Percentiles rank a stretch among this genome's conserved stretches.
phyloP scores from a whole-genome alignment of 2,329 filamentous ascomycete genomes.

The Bipolaris bicolor region DNA sequence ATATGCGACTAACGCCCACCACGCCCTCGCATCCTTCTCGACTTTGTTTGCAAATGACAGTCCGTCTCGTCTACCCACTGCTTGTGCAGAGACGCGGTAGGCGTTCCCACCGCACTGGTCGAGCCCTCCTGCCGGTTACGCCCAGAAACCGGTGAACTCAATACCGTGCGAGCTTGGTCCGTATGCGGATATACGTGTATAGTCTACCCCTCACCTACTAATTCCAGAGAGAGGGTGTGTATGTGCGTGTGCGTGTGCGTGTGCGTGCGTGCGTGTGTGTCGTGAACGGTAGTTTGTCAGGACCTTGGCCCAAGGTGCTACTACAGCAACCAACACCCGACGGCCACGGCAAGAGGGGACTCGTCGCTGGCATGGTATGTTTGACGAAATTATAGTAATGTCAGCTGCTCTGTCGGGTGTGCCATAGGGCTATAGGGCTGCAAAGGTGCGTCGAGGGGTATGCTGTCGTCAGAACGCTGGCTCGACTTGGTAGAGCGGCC shows the following conservation, averaged over 20 bases:
- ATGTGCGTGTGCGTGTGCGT: conserved; percentile 1
- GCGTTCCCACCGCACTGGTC: conserved; percentile 22
- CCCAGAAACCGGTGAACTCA: conserved; percentile 20
- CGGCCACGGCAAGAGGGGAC: conserved; percentile 20
- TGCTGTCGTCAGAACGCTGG: conserved; percentile 29
- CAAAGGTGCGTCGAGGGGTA: conserved; percentile 7
- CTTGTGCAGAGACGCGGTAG: conserved; percentile 9
- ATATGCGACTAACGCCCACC: conserved; percentile 16
- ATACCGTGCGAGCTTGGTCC: conserved; percentile 14
- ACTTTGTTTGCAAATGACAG: conserved; percentile 8
- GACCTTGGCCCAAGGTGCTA: conserved; percentile 17
- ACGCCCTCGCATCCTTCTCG: conserved; percentile 7
- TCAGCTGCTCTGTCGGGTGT: conserved; percentile 18
- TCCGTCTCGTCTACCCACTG: neutral
- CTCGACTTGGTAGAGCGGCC: conserved; percentile 15
- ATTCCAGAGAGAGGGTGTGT: conserved; percentile 10
- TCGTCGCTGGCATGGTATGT: conserved; percentile 10
- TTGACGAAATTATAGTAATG: conserved; percentile 13
- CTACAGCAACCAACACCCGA: conserved; percentile 17
- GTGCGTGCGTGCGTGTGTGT: conserved; percentile 14
- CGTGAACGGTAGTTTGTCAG: conserved; percentile 23
- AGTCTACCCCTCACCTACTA: conserved; percentile 5
- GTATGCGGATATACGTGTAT: conserved; percentile 8
- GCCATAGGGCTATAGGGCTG: conserved; percentile 35
- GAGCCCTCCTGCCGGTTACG: conserved; percentile 22